Evolutionary conservation across 805 yeast genomes (phyloP), one percentile per base, ranked within the genome.

Genomic region (Suhomyces vadensis): DNA sequence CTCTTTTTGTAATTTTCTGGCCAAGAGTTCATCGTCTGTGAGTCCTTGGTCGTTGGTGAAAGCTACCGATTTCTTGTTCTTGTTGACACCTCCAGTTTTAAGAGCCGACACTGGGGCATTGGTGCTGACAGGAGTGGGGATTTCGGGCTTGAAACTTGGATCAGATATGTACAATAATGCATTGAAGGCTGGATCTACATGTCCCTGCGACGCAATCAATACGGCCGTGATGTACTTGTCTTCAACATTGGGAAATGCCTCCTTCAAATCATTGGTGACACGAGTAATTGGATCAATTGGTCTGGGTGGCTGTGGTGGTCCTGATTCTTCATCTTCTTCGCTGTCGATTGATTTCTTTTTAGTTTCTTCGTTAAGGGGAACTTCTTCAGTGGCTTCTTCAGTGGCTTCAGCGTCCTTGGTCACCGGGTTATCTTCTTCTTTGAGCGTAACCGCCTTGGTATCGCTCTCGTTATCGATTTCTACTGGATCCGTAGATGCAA

Each of bases 211-310:
- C 2, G 98, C 98, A 60, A 94, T 87, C 44, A 91, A 71, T 1
- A 88, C 83, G 22, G 95, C 90, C 43, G 82, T 80, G 49, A 88
- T 73, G 54, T 82, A 78, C 49, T 81, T 78, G 23, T 78, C 85
- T 33, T 89, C 96, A 19, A 82, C 65, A 13, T 72, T 68, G 1
- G 99, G 98, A 63, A 92, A 92, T 0, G 97, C 97, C 17, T 88
- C 96, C 54, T 75, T 73, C 50, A 92, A 73, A 33, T 87, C 83
- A 39, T 75, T 69, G 48, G 74, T 67, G 26, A 83, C 74, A 53
- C 73, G 71, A 22, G 78, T 67, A 31, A 73, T 68, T 17, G 88
- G 85, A 4, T 86, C 77, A 22, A 75, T 63, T 6, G 94, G 94
- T 53, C 92, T 74, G 17, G 69, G 63, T 1, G 76, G 76, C 26